Evolutionary conservation across 1,284 basidiomycete species (phyloP).

Genomic region (Afroboletus lepidellus): DNA sequence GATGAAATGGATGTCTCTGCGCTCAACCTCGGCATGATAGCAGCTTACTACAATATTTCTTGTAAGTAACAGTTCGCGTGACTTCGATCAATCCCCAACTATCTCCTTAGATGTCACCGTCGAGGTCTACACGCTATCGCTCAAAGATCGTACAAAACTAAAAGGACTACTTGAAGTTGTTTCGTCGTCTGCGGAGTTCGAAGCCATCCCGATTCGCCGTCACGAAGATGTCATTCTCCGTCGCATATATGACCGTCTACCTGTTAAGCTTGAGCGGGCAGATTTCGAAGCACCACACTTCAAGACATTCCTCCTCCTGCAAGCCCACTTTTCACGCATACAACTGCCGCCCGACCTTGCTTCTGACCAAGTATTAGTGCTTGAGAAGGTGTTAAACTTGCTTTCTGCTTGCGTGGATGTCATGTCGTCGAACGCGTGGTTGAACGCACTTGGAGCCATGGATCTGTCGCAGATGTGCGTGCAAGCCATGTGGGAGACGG

Average conservation of each 20-base stretch:
- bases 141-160: constrained; percentile 97
- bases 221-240: constrained; percentile 82
- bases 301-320: constrained; percentile 96
- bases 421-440: constrained; percentile 94
- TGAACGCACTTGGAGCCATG: constrained; percentile 96
- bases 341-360: constrained; percentile 91
- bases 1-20: constrained; percentile 93
- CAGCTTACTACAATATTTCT: constrained; percentile 89
- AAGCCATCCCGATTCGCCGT: constrained; percentile 90
- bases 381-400: constrained; percentile 89
- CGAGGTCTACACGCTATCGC: constrained; percentile 93
- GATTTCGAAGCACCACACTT: constrained; percentile 95
- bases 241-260: constrained; percentile 95
- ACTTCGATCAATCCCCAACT: not conserved
- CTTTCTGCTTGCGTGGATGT: constrained; percentile 96
- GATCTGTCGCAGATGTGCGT: constrained; percentile 99
- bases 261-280: constrained; percentile 84
- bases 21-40: constrained; percentile 95
- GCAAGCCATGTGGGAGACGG: constrained; percentile 96
- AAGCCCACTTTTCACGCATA: constrained; percentile 95
- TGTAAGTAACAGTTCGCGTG: constrained; percentile 46
- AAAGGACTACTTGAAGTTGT: constrained; percentile 97
- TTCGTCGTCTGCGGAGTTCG: constrained; percentile 95
- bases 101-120: constrained; percentile 79
- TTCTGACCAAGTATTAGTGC: constrained; percentile 83